Conservation (phyloP, 345 rosid genomes). For the Luvunga scandens region DNA sequence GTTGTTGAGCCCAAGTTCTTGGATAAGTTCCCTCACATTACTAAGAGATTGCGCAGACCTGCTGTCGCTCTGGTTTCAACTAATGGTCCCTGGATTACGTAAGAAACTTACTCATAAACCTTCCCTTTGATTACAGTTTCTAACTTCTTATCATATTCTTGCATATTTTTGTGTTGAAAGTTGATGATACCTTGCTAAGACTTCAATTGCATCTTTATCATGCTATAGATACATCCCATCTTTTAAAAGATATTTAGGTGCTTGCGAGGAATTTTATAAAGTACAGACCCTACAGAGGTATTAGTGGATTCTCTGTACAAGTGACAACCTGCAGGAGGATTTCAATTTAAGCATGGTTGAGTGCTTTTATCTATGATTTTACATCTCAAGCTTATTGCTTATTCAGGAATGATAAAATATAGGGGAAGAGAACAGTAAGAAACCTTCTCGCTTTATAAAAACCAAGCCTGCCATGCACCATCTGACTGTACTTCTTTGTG, state of each 20-base stretch:
- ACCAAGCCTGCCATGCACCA: background rate
- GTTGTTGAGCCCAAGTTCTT: slow-evolving; percentile 91
- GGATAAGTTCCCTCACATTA: slow-evolving; percentile 73
- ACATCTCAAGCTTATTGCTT: background rate
- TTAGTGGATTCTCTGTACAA: background rate
- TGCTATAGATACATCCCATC: background rate
- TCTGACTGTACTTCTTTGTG: background rate
- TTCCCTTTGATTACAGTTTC: background rate
- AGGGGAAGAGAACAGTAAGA: background rate
- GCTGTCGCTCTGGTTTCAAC: slow-evolving; percentile 95
- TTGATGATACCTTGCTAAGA: background rate
- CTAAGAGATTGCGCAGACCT: slow-evolving; percentile 82
- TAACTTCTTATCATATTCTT: background rate
- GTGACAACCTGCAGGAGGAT: background rate
- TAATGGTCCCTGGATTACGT: slow-evolving; percentile 95
- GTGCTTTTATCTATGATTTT: background rate
- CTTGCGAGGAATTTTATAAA: background rate
- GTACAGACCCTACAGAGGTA: background rate
- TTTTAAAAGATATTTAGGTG: background rate
- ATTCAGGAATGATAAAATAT: background rate
- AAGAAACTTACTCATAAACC: slow-evolving; percentile 21
- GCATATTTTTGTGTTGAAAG: background rate
- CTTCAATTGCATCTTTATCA: background rate
- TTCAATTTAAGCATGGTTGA: background rate
- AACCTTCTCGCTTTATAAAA: background rate